phyloP scores from a whole-genome alignment of 2,329 filamentous ascomycete genomes.

The Acephala macrosclerotiorum region DNA sequence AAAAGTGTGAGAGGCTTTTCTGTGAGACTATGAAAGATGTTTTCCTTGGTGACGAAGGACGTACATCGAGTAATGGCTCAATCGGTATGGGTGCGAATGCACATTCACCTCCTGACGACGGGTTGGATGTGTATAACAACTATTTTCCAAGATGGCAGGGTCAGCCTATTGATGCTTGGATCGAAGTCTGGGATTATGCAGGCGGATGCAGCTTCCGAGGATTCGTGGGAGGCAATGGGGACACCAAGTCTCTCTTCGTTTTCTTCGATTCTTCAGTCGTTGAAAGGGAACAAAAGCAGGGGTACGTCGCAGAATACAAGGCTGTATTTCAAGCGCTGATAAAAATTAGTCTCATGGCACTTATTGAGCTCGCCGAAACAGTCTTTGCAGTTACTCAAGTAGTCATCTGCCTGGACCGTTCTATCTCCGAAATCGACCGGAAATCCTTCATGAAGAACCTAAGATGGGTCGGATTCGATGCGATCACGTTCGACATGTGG shows the following conservation, averaged over 20 bases:
- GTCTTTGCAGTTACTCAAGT: slow-evolving; percentile 80
- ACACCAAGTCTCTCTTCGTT: slow-evolving; percentile 80
- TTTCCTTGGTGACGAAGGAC: slow-evolving; percentile 96
- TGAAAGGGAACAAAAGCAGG: slow-evolving; percentile 83
- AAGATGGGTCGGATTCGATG: slow-evolving; percentile 91
- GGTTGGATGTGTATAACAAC: slow-evolving; percentile 35
- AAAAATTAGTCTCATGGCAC: slow-evolving; percentile 75
- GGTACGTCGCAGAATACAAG: slow-evolving; percentile 61
- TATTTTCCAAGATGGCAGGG: slow-evolving; percentile 38
- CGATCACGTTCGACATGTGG: slow-evolving; percentile 83
- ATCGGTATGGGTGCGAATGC: slow-evolving; percentile 82
- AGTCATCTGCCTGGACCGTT: slow-evolving; percentile 82
- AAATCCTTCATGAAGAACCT: slow-evolving; percentile 80
- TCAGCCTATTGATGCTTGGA: slow-evolving; percentile 43
- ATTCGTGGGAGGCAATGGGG: slow-evolving; percentile 76
- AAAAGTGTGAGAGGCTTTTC: slow-evolving; percentile 99
- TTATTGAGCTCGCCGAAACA: slow-evolving; percentile 85
- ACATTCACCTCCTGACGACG: slow-evolving; percentile 47
- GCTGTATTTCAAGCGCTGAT: slow-evolving; percentile 41
- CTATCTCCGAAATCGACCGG: slow-evolving; percentile 65
- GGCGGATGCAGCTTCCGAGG: slow-evolving; percentile 86
- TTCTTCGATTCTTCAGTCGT: slow-evolving; percentile 83
- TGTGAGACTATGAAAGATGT: slow-evolving; percentile 92
- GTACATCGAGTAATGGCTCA: slow-evolving; percentile 77
- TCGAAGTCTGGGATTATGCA: slow-evolving; percentile 70